Percentiles rank a stretch among this genome's conserved stretches.
Conservation (phyloP, 129 eudicot genomes). For the Oenanthe sinensis region DNA sequence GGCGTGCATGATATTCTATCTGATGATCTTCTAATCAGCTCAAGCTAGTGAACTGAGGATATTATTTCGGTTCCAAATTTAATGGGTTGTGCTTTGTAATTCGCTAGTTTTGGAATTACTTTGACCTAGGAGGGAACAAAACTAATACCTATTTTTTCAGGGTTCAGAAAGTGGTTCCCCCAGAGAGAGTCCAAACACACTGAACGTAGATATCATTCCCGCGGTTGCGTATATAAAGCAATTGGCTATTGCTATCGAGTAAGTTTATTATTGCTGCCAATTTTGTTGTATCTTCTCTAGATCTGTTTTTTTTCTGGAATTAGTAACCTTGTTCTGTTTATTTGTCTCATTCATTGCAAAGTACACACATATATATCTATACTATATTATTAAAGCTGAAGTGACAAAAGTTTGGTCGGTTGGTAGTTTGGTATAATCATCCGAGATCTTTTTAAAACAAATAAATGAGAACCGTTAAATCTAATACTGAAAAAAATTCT, state of each 20-base stretch:
- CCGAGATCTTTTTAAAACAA: too few relatives aligned
- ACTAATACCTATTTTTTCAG: conserved; percentile 26
- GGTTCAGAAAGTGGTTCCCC: conserved; percentile 34
- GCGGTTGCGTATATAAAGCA: conserved; percentile 56
- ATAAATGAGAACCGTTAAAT: too few relatives aligned
- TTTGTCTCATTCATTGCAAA: background rate
- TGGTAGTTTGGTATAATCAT: too few relatives aligned
- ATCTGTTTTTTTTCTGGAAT: background rate
- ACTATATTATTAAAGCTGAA: too few relatives aligned
- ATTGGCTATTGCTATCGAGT: conserved; percentile 78
- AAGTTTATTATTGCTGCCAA: conserved; percentile 29
- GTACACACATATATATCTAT: too few relatives aligned
- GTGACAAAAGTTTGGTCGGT: too few relatives aligned
- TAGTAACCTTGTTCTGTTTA: background rate
- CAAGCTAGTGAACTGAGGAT: background rate
- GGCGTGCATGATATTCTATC: background rate
- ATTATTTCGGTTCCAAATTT: background rate
- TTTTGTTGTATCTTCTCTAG: background rate
- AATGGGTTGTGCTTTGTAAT: background rate
- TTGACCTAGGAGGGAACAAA: background rate
- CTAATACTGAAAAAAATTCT: too few relatives aligned
- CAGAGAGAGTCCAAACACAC: conserved; percentile 24
- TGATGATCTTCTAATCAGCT: background rate
- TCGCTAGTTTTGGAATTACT: background rate
- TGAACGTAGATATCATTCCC: conserved; percentile 56